A percentile compares a stretch with the other conserved stretches of the same genome.
These are phyloP conservation scores for Gremmenia infestans DNA, from an alignment of 2,329 filamentous ascomycete genomes.

Conservation along the genomic window DNA sequence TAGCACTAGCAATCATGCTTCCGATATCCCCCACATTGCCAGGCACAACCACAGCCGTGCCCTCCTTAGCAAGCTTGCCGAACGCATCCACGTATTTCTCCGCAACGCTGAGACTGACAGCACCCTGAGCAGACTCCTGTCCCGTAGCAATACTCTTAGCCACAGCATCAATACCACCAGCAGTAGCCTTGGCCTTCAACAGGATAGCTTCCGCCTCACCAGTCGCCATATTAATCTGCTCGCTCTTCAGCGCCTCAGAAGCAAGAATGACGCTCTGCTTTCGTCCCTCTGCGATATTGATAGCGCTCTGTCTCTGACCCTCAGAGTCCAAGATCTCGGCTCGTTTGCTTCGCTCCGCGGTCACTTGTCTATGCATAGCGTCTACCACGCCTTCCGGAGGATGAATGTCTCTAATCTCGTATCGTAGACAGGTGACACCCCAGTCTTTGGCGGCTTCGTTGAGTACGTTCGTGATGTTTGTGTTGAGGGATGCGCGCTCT, in stretches of 20 bases:
- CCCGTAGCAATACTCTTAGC: conserved; percentile 70
- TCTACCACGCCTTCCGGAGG: conserved; percentile 89
- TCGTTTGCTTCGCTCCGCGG: conserved; percentile 92
- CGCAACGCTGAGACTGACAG: conserved; percentile 81
- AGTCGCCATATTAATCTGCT: conserved; percentile 87
- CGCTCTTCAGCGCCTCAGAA: conserved; percentile 81
- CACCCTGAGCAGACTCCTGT: conserved; percentile 69
- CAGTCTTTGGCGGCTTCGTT: conserved; percentile 96
- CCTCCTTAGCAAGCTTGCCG: conserved; percentile 85
- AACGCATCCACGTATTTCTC: conserved; percentile 99
- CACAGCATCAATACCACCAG: conserved; percentile 81
- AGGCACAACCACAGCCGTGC: conserved; percentile 90
- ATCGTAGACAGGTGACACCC: conserved; percentile 93
- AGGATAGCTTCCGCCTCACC: conserved; percentile 94
- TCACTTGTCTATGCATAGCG: conserved; percentile 98
- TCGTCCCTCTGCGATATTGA: conserved; percentile 96
- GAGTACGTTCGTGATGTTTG: conserved; percentile 97
- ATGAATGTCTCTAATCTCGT: conserved; percentile 98
- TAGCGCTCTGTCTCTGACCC: conserved; percentile 92
- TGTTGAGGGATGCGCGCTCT: conserved; percentile 92
- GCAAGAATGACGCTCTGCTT: conserved; percentile 97
- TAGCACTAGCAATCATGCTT: conserved; percentile 92
- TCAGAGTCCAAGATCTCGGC: conserved; percentile 97
- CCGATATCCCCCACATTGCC: conserved; percentile 96
- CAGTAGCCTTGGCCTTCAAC: conserved; percentile 80